Base-by-base conservation (phyloP, 371 early-diverging fungal species). In the Blakeslea trispora region DNA sequence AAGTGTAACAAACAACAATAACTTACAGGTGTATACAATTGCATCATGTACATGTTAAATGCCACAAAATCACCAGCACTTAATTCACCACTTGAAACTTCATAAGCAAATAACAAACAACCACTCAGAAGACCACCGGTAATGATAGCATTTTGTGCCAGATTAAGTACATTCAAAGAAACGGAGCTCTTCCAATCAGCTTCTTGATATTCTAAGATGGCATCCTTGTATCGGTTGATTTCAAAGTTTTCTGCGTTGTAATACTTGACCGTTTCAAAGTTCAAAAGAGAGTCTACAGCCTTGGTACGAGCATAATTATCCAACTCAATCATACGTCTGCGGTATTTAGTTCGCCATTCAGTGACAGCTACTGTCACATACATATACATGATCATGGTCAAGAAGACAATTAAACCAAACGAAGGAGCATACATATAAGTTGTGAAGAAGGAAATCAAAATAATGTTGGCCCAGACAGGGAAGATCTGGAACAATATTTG, bases 201-300 rank as follows among this genome's bases (percentile, higher is more conserved):
- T 9, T 67, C 66, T 72, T 95, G 93, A 60, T 84, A 96, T 21
- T 82, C 75, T 5, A 70, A 61, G 21, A 97, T 84, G 0, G 92
- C 88, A 24, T 89, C 73, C 14, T 81, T 68, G 64, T 92, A 97
- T 19, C 90, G 77, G 13, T 75, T 68, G 37, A 91, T 81, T 65
- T 97, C 97, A 66, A 83, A 94, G 3, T 72, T 66, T 65, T 92
- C 88, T 10, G 87, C 85, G 39, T 82, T 85, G 75, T 88, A 91
- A 61, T 87, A 88, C 69, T 97, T 96, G 55, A 97, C 95, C 0
- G 98, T 95, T 59, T 97, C 98, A 68, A 93, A 94, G 70, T 96
- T 97, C 37, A 96, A 75, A 35, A 97, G 72, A 11, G 95, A 94
- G 64, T 97, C 98, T 4, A 96, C 96, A 9, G 89, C 89, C 22